phyloP scores from a whole-genome alignment of 495 filamentous ascomycete genomes.

The Penicillium malachiteum region DNA sequence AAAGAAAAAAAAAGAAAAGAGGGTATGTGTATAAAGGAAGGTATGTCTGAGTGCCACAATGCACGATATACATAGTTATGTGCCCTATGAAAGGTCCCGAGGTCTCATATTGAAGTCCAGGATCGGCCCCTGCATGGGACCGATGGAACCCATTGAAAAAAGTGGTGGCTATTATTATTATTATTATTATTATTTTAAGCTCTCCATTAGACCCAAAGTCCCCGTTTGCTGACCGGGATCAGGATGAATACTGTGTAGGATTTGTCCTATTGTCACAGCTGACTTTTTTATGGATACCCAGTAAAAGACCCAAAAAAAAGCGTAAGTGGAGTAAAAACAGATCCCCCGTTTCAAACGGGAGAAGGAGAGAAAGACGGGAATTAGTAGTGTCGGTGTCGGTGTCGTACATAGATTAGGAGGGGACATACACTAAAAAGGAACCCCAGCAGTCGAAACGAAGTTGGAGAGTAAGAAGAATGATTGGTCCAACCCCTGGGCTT shows the following conservation, averaged over 20 bases:
- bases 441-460: neutral
- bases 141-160: neutral
- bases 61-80: constrained; percentile 5
- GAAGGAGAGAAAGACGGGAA: no score
- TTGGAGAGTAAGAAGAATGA: neutral
- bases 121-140: constrained; percentile 25
- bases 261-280: constrained; percentile 5
- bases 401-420: constrained; percentile 5
- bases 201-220: neutral
- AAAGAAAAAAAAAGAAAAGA: neutral
- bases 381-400: neutral
- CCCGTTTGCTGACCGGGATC: constrained; percentile 1
- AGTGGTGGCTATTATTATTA: neutral
- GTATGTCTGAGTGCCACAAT: constrained; percentile 20
- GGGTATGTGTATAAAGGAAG: neutral
- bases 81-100: neutral
- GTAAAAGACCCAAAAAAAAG: neutral
- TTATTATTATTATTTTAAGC: neutral
- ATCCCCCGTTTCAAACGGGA: no score
- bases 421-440: neutral
- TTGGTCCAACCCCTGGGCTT: constrained; percentile 10
- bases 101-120: constrained; percentile 8
- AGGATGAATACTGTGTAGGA: neutral
- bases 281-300: neutral
- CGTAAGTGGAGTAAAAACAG: neutral